phyloP scores from a whole-genome alignment of 2,329 filamentous ascomycete species.

The Aspergillus sp. region DNA sequence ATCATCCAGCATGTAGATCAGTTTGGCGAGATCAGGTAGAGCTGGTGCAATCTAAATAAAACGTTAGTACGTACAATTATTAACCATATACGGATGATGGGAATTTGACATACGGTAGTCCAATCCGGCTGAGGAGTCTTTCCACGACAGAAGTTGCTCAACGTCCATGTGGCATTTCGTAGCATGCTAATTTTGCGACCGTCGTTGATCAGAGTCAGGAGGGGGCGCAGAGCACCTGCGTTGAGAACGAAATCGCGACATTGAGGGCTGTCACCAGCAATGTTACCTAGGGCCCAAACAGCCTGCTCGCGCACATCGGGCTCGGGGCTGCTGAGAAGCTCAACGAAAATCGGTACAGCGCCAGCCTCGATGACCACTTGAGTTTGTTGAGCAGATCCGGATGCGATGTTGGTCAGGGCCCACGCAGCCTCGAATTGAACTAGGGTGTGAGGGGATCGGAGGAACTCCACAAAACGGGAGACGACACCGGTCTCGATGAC shows the following conservation, averaged over 20 bases:
- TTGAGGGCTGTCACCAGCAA: slow-evolving; percentile 95
- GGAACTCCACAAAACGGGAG: slow-evolving; percentile 95
- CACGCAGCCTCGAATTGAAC: slow-evolving; percentile 99
- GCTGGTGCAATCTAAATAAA: slow-evolving; percentile 81
- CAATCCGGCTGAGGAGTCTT: slow-evolving; percentile 99
- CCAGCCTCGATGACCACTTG: slow-evolving; percentile 98
- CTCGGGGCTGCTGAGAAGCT: slow-evolving; percentile 91
- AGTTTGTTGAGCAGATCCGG: slow-evolving; percentile 93
- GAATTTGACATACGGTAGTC: slow-evolving; percentile 71
- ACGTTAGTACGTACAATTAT: neutral
- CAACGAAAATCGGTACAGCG: slow-evolving; percentile 96
- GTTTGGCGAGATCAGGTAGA: slow-evolving; percentile 90
- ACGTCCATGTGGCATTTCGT: slow-evolving; percentile 95
- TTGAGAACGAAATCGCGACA: slow-evolving; percentile 96
- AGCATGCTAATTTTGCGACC: slow-evolving; percentile 99
- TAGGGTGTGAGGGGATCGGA: slow-evolving; percentile 93
- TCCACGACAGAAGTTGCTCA: slow-evolving; percentile 99
- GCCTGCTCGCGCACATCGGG: slow-evolving; percentile 97
- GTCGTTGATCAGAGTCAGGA: slow-evolving; percentile 87
- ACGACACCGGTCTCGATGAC: slow-evolving; percentile 99
- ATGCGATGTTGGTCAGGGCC: slow-evolving; percentile 99
- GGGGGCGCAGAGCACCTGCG: slow-evolving; percentile 85
- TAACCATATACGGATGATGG: neutral
- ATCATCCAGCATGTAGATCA: slow-evolving; percentile 97
- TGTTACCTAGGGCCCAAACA: slow-evolving; percentile 98